Percentiles rank a stretch among this genome's conserved stretches.
Evolutionary conservation across 116 monocot genomes (phyloP).

Genomic region (Trichopus zeylanicus): DNA sequence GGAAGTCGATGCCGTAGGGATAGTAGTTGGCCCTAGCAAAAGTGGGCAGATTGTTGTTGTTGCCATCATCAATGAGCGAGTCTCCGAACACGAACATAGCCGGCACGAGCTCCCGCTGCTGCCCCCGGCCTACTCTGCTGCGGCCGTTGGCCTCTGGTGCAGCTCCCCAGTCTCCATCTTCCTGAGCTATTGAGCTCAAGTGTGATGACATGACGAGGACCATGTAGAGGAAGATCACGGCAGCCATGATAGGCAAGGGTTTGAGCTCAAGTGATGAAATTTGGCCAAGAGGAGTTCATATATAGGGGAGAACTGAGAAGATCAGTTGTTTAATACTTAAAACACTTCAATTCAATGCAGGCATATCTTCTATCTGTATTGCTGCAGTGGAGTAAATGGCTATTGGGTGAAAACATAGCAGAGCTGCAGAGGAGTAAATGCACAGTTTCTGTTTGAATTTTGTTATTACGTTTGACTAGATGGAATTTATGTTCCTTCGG

Average conservation of each 20-base stretch:
- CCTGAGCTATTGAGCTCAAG: not conserved
- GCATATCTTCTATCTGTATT: not conserved
- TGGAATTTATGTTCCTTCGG: too few species aligned
- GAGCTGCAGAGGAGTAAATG: too few species aligned
- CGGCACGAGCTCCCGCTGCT: slow-evolving; percentile 40
- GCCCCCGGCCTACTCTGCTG: not conserved
- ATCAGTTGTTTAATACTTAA: too few species aligned
- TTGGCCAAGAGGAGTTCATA: not conserved
- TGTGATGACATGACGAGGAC: not conserved
- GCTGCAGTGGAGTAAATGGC: not conserved
- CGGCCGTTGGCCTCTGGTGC: not conserved
- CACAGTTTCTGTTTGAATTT: too few species aligned
- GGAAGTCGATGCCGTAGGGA: slow-evolving; percentile 92
- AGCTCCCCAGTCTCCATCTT: not conserved
- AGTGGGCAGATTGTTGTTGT: slow-evolving; percentile 77
- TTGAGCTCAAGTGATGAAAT: not conserved
- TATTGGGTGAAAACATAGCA: not conserved
- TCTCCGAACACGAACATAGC: slow-evolving; percentile 90
- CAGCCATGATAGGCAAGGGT: not conserved
- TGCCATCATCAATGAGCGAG: slow-evolving; percentile 88
- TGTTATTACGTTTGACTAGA: too few species aligned
- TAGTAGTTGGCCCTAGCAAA: slow-evolving; percentile 88
- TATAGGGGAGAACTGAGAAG: not conserved
- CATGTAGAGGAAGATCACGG: not conserved
- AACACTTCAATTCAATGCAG: not conserved